phyloP scores from a whole-genome alignment of 768 basidiomycete species.

The Termitomyces sp. region DNA sequence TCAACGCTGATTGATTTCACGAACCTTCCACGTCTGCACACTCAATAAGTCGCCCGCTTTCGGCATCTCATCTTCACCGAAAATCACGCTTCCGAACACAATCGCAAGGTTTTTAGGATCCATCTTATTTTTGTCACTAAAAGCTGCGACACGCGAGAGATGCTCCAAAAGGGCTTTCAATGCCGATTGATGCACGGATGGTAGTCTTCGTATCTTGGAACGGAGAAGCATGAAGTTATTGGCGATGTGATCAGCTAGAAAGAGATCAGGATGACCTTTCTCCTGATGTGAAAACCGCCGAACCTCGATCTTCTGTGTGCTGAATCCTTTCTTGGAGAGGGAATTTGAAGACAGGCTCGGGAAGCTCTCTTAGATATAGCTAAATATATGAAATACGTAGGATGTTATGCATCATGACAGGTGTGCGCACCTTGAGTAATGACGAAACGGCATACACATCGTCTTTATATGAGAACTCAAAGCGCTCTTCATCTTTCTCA shows the following conservation, averaged over 20 bases:
- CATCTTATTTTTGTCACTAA: conserved; percentile 84
- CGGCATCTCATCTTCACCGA: conserved; percentile 88
- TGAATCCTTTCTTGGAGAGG: conserved; percentile 77
- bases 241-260: conserved; percentile 61
- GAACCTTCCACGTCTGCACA: conserved; percentile 73
- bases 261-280: not conserved
- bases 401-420: not conserved
- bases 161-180: conserved; percentile 81
- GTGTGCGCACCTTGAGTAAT: conserved; percentile 64
- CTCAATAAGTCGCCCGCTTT: conserved; percentile 72
- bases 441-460: conserved; percentile 84
- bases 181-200: conserved; percentile 80
- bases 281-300: conserved; percentile 4
- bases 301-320: conserved; percentile 74
- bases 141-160: conserved; percentile 63
- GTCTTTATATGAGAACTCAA: conserved; percentile 64
- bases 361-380: conserved; percentile 81
- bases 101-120: conserved; percentile 90
- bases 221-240: conserved; percentile 74
- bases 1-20: not conserved
- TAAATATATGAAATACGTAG: conserved; percentile 18
- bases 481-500: conserved; percentile 74
- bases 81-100: conserved; percentile 83
- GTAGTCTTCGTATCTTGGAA: conserved; percentile 82
- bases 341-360: conserved; percentile 85